phyloP scores from a whole-genome alignment of 2,329 filamentous ascomycete species.

The Pestalotiopsis sp. region DNA sequence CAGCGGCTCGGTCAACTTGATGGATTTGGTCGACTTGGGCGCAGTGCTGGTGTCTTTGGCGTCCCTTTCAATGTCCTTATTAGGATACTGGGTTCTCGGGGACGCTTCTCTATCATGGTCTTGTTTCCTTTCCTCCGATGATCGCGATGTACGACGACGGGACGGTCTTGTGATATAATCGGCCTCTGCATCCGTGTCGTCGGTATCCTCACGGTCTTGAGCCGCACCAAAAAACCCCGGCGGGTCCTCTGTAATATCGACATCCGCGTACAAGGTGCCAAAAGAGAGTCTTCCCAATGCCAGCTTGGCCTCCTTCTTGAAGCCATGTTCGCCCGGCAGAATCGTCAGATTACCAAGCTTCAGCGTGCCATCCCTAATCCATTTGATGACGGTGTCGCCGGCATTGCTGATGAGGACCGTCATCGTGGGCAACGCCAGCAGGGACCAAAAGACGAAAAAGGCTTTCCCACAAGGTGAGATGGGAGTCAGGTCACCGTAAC shows the following conservation, averaged over 20 bases:
- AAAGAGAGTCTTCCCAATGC: slow-evolving; percentile 44
- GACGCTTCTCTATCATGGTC: neutral
- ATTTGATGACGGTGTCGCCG: slow-evolving; percentile 78
- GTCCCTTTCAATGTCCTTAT: slow-evolving; percentile 18
- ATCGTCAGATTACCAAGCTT: slow-evolving; percentile 62
- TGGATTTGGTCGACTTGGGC: slow-evolving; percentile 32
- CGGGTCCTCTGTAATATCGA: slow-evolving; percentile 37
- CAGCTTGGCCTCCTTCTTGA: slow-evolving; percentile 48
- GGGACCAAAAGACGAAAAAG: slow-evolving; percentile 92
- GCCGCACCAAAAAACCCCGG: slow-evolving; percentile 45
- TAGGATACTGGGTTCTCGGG: neutral
- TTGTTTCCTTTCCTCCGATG: neutral
- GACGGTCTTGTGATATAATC: slow-evolving; percentile 12
- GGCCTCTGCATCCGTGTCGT: slow-evolving; percentile 22
- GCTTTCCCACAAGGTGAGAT: slow-evolving; percentile 77
- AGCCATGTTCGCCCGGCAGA: slow-evolving; percentile 56
- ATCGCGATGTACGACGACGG: slow-evolving; percentile 1
- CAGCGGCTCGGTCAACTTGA: slow-evolving; percentile 9
- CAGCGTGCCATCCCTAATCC: slow-evolving; percentile 57
- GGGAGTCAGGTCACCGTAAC: slow-evolving; percentile 81
- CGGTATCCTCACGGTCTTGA: slow-evolving; percentile 22
- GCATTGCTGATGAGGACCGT: slow-evolving; percentile 85
- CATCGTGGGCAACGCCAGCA: slow-evolving; percentile 85
- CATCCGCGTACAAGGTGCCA: slow-evolving; percentile 44
- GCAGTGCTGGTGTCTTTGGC: slow-evolving; percentile 35